Evolutionary conservation across 2,329 filamentous ascomycete species (phyloP), one percentile per base, ranked within the genome.

Genomic region (Colletotrichum godetiae): DNA sequence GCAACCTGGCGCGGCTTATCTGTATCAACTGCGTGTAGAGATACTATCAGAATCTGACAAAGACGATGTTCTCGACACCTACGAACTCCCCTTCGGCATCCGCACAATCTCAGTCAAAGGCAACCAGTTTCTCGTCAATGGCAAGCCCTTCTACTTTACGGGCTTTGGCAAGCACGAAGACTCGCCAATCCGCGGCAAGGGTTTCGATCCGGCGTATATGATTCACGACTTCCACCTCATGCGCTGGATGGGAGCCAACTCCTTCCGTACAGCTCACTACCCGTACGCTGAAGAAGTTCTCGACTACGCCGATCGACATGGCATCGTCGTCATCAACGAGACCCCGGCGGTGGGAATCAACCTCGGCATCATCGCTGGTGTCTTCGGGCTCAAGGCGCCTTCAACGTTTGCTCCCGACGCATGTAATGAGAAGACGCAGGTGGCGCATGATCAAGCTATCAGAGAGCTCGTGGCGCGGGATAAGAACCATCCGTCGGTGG

Each of bases 141-240:
- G 62, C 29, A 75, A 76, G 12, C 77, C 78, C 0, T 80, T 80
- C 65, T 80, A 80, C 70, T 80, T 80, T 29, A 79, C 75, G 1
- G 79, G 79, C 15, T 80, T 80, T 27, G 79, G 79, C 42, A 80
- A 76, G 63, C 79, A 80, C 56, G 78, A 80, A 33, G 79, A 80
- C 53, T 66, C 71, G 10, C 65, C 75, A 2, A 60, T 80, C n/a
- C 78, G 79, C 12, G 79, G 77, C 4, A 80, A 79, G 49, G 79
- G 78, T 22, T 76, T 79, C 68, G 79, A 81, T 12, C 74, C 76
- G 13, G 78, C 78, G 2, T 80, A 78, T 71, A 78, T 81, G 77
- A 73, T 81, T 2, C 79, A 80, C 59, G 80, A 81, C 60, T 81
- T 80, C 64, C 69, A 78, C 27, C 74, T 81, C 8, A 68, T 81